A percentile compares a stretch with the other conserved stretches of the same genome.
These are phyloP conservation scores for Afroboletus lepidellus DNA, from an alignment of 1,284 basidiomycete genomes.

Conservation along the genomic window DNA sequence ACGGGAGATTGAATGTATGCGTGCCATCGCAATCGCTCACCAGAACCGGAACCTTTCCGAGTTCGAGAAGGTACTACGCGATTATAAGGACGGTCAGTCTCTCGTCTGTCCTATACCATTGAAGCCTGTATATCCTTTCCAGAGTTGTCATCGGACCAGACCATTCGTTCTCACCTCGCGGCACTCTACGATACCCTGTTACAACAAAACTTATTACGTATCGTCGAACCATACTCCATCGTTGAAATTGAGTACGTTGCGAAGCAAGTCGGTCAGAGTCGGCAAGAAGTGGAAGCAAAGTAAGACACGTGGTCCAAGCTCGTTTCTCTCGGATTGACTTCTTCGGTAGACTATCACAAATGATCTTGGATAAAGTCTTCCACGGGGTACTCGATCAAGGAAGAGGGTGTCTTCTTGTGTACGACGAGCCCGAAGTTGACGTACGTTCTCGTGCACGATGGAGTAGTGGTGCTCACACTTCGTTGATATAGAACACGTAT, in stretches of 20 bases:
- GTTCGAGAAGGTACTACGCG: slow-evolving; percentile 85
- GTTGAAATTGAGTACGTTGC: slow-evolving; percentile 93
- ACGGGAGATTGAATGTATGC: slow-evolving; percentile 92
- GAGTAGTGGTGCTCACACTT: slow-evolving; percentile 2
- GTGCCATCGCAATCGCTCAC: slow-evolving; percentile 91
- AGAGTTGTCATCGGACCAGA: slow-evolving; percentile 93
- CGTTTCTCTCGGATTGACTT: slow-evolving; percentile 3
- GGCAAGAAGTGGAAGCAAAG: slow-evolving; percentile 95
- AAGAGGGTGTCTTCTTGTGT: slow-evolving; percentile 88
- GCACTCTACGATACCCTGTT: slow-evolving; percentile 93
- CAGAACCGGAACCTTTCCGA: slow-evolving; percentile 86
- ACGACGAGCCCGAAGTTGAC: slow-evolving; percentile 81
- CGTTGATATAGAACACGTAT: slow-evolving; percentile 69
- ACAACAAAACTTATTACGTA: slow-evolving; percentile 91
- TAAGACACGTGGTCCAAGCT: slow-evolving; percentile 38
- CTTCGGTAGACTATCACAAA: slow-evolving; percentile 78
- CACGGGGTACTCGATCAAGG: slow-evolving; percentile 95
- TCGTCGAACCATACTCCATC: slow-evolving; percentile 93
- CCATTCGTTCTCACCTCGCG: slow-evolving; percentile 91
- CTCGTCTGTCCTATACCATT: background rate
- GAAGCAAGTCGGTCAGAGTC: slow-evolving; percentile 84
- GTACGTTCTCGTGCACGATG: slow-evolving; percentile 44
- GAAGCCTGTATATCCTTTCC: background rate
- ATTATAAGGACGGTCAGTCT: slow-evolving; percentile 79
- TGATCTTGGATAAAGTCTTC: slow-evolving; percentile 97